Evolutionary conservation across 116 monocot species (phyloP), one percentile per base, ranked within the genome.

Genomic region (Cymodocea nodosa): DNA sequence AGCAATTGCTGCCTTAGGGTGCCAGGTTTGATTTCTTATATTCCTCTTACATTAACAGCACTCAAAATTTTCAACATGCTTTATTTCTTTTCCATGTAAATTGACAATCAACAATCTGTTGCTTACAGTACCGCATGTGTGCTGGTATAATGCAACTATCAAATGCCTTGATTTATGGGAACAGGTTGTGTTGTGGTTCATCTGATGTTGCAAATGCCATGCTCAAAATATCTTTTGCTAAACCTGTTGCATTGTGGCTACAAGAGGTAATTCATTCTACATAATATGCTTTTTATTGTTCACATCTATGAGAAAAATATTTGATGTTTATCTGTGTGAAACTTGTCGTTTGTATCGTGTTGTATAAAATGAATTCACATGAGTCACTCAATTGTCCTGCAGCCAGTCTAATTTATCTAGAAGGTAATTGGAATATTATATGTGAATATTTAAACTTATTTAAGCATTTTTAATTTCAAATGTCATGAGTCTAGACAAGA

Each of bases 61-160:
- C n/a, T 40, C n/a, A 39, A 50, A 22, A 19, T 48, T 23, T 64
- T 23, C 5, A 20, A 0, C 23, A 23, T 64, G 18, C 19, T 40
- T 63, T 50, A 15, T 64, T 24, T 18, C 51, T 66, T 23, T 50
- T 51, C 34, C 11, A 52, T 15, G 64, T 59, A 50, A 57, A 63
- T n/a, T n/a, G 25, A 24, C 23, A 35, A 69, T 35, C 44, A 4
- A 50, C 13, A 34, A 56, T 63, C 73, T 75, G 56, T 59, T 60
- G 23, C 16, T 83, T 81, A 52, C 80, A 97, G 97, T 97, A 97
- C 56, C 91, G 91, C 12, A 97, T 97, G 97, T 85, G 78, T 73
- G 68, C 85, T 76, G 88, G 85, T 64, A 97, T 97, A 59, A 97
- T 97, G 97, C 88, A 88, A 65, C 71, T 97, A 15, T 88, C 97